phyloP scores from a whole-genome alignment of 768 basidiomycete genomes.

The Xerocomellus intermedius region DNA sequence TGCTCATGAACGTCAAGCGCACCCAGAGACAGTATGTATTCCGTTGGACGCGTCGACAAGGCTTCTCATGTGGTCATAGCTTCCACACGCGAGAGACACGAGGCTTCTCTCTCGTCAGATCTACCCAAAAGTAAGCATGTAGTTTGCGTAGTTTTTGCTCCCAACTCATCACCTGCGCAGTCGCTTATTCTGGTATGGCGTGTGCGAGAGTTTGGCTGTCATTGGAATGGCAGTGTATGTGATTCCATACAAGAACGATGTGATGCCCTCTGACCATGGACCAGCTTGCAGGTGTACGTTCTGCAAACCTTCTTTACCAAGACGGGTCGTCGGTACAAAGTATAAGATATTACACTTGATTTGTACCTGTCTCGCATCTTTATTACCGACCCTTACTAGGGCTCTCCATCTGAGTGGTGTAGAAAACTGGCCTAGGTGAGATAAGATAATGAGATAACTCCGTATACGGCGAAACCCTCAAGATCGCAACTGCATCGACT shows the following conservation, averaged over 20 bases:
- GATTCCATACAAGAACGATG: background rate
- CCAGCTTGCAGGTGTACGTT: slow-evolving; percentile 84
- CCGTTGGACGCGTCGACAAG: background rate
- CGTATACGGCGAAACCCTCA: background rate
- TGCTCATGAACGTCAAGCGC: slow-evolving; percentile 86
- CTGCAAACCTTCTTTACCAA: slow-evolving; percentile 97
- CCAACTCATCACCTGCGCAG: slow-evolving; percentile 36
- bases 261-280: slow-evolving; percentile 7
- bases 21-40: slow-evolving; percentile 87
- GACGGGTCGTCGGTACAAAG: slow-evolving; percentile 87
- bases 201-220: slow-evolving; percentile 75
- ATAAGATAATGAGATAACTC: slow-evolving; percentile 14
- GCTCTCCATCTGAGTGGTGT: background rate
- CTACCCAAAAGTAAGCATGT: slow-evolving; percentile 71
- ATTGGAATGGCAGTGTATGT: slow-evolving; percentile 87
- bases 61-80: slow-evolving; percentile 39
- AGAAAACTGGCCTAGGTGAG: background rate
- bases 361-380: slow-evolving; percentile 8
- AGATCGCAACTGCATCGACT: background rate
- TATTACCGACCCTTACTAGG: background rate
- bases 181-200: slow-evolving; percentile 91
- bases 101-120: slow-evolving; percentile 89
- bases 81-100: slow-evolving; percentile 94
- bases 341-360: slow-evolving; percentile 41
- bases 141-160: background rate